phyloP scores from a whole-genome alignment of 345 rosid genomes.

The Gossypium thurberi region DNA sequence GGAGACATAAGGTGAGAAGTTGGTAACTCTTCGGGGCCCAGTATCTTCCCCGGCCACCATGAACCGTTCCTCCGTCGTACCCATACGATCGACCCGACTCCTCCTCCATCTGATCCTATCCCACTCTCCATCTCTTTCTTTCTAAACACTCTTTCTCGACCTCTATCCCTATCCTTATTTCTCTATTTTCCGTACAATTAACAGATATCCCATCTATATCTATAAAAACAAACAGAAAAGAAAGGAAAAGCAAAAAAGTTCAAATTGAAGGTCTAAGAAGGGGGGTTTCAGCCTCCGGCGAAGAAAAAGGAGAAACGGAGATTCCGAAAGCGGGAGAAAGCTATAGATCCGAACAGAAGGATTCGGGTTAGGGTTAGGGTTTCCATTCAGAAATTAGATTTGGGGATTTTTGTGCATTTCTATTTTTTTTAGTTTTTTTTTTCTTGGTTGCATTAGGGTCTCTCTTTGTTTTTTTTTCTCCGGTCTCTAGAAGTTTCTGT shows the following conservation, averaged over 20 bases:
- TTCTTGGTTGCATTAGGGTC: neutral
- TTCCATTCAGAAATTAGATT: conserved; percentile 61
- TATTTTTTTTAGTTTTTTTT: neutral
- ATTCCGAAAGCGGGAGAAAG: conserved; percentile 27
- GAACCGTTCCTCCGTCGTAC: conserved; percentile 96
- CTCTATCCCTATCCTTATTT: conserved; percentile 11
- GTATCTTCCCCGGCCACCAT: conserved; percentile 99
- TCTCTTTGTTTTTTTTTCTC: too few relatives aligned
- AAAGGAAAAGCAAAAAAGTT: neutral
- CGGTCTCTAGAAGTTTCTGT: conserved; percentile 3
- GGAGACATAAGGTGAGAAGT: conserved; percentile 75
- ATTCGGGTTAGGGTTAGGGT: conserved; percentile 34
- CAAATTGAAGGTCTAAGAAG: neutral
- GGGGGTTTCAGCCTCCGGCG: conserved; percentile 14
- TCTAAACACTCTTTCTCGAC: conserved; percentile 17
- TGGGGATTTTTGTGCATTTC: conserved; percentile 28
- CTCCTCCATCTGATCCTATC: conserved; percentile 44
- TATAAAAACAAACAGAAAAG: neutral
- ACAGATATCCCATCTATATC: conserved; percentile 7
- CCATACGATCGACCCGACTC: conserved; percentile 89
- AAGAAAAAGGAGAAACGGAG: conserved; percentile 28
- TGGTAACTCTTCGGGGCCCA: conserved; percentile 75
- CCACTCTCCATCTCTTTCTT: conserved; percentile 45
- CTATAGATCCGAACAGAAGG: conserved; percentile 24
- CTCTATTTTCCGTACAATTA: conserved; percentile 12